Percentiles rank a stretch among this genome's conserved stretches.
Evolutionary conservation across 2,329 filamentous ascomycete species (phyloP).

Genomic region (Aspergillus calidoustus): DNA sequence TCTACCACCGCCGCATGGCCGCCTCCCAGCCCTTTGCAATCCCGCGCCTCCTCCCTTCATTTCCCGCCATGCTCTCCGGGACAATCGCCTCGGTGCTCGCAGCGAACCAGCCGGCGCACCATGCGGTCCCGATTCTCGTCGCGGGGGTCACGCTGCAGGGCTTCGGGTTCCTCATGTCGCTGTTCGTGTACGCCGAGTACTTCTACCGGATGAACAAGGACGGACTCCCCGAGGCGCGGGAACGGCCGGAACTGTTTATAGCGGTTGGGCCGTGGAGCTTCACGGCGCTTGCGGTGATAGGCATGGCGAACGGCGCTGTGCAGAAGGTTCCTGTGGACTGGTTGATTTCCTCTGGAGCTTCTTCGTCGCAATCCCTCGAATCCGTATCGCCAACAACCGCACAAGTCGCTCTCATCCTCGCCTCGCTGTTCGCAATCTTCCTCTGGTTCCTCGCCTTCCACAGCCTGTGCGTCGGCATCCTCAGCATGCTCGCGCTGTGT

Average conservation of each 20-base stretch:
- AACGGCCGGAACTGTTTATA: conserved; percentile 58
- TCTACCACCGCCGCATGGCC: conserved; percentile 13
- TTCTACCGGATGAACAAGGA: conserved; percentile 48
- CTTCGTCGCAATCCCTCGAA: no score
- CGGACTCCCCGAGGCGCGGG: conserved; percentile 47
- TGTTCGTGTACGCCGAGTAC: conserved; percentile 52
- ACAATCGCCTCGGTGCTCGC: conserved; percentile 43
- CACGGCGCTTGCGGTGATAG: conserved; percentile 52
- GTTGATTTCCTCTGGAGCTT: conserved; percentile 28
- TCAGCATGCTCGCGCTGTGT: not conserved
- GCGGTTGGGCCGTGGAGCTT: conserved; percentile 54
- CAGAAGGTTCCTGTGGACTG: conserved; percentile 32
- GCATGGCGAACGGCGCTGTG: conserved; percentile 49
- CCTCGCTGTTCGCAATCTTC: not conserved
- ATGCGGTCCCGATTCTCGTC: conserved; percentile 48
- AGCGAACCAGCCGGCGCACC: conserved; percentile 32
- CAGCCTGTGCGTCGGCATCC: not conserved
- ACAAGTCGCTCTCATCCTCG: not conserved
- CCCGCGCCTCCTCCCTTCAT: conserved; percentile 22
- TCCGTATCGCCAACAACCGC: not conserved
- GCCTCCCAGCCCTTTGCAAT: conserved; percentile 14
- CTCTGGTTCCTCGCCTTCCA: not conserved
- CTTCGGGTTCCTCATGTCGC: conserved; percentile 50
- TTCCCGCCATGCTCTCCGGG: conserved; percentile 43
- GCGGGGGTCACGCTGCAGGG: conserved; percentile 51